phyloP scores from a whole-genome alignment of 169 alveolate genomes.

The Plasmodium sp. region DNA sequence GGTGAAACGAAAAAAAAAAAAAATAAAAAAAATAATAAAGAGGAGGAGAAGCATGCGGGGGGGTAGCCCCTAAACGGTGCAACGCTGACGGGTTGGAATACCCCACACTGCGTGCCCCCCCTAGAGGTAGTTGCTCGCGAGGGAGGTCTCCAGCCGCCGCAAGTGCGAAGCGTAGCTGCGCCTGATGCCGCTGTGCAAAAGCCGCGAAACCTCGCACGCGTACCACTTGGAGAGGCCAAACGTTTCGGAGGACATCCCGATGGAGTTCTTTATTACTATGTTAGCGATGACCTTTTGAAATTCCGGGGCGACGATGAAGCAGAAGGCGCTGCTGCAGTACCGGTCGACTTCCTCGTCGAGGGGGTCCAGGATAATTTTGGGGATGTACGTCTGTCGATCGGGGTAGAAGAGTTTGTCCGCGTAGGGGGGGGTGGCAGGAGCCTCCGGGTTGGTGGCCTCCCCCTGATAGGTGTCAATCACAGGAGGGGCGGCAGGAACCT shows the following conservation, averaged over 20 bases:
- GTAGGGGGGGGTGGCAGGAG: neutral
- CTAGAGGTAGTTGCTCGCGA: slow-evolving; percentile 25
- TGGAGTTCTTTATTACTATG: slow-evolving; percentile 10
- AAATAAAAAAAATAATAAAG: slow-evolving; percentile 1
- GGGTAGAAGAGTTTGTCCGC: slow-evolving; percentile 17
- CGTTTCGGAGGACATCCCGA: slow-evolving; percentile 37
- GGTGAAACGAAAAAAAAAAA: neutral
- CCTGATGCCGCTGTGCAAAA: slow-evolving; percentile 10
- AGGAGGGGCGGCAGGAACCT: neutral
- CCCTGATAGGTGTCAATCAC: neutral
- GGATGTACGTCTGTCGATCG: slow-evolving; percentile 10
- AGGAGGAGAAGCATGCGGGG: neutral
- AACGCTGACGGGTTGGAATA: neutral
- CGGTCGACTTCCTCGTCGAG: slow-evolving; percentile 35
- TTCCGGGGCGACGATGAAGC: slow-evolving; percentile 63
- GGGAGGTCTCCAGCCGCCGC: slow-evolving; percentile 7
- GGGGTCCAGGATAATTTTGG: slow-evolving; percentile 48
- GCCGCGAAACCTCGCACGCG: slow-evolving; percentile 23
- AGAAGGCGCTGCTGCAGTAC: slow-evolving; percentile 71
- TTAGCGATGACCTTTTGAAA: slow-evolving; percentile 43
- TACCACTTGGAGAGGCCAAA: slow-evolving; percentile 20
- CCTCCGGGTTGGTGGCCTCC: neutral
- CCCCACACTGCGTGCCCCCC: neutral
- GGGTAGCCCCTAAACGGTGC: neutral
- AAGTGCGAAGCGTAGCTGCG: slow-evolving; percentile 15